Base-by-base conservation (phyloP, 768 basidiomycete species). In the Clavaria fumosa region DNA sequence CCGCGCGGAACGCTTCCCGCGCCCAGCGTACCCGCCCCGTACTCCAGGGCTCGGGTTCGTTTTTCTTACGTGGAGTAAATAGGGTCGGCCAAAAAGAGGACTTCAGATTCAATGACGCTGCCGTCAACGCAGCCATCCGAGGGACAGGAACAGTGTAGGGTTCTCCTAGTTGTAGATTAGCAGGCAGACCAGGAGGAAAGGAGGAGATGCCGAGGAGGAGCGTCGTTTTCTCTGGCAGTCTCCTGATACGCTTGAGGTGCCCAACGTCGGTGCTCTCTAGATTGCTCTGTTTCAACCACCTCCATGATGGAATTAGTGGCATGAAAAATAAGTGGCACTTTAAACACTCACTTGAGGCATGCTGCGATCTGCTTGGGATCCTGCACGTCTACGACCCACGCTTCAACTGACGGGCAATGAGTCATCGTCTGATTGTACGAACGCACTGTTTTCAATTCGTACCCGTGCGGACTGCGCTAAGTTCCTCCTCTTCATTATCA, bases 41-140 rank as follows among this genome's bases (percentile, higher is more conserved):
- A 3, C 77, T 69, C 83, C 88, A 86, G 4, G 60, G 58, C 42
- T 78, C 71, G 1, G 61, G 56, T 41, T 82, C 78, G 47, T 69
- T 71, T 50, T 74, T 83, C 43, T 74, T 66, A 23, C 68, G 67
- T 0, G 82, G 82, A 3, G 75, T 64, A 46, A 72, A 86, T 10
- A 75, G 58, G 7, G 82, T 83, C 5, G 93, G 93, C 93, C 93
- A 97, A n/a, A 84, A 57, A 1, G 67, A 53, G 26, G 69, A 67
- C 57, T 91, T 90, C 23, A 73, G 52, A 30, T 56, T 52, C 15
- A 86, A 61, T 5, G 88, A 80, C 10, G 64, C 62, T 0, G 60
- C 60, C 0, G 84, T 86, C 3, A 78, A 59, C 1, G 88, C 86
- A 7, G 75, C 64, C 10, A 67, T 63, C 21, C 60, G 54, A 1